These are phyloP conservation scores for Populus hybrid DNA, from an alignment of 441 rosid genomes.

Conservation along the genomic window DNA sequence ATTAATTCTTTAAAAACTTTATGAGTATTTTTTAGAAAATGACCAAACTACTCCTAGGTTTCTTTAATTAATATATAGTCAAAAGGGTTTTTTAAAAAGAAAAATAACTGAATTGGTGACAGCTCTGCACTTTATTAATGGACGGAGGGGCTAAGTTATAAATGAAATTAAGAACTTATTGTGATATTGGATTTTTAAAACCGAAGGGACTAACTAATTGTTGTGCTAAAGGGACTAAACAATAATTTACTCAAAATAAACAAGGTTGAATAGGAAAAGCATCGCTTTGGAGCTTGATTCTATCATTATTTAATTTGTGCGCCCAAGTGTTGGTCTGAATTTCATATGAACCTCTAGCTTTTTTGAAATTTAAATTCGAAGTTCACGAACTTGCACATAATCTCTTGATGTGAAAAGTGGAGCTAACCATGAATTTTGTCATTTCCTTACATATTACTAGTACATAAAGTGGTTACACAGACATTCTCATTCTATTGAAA, in stretches of 20 bases:
- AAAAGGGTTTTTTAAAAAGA: neutral
- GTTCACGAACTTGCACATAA: neutral
- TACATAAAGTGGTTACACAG: neutral
- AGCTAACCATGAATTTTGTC: neutral
- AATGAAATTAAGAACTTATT: neutral
- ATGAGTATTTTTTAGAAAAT: neutral
- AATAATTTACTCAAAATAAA: neutral
- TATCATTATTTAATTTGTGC: neutral
- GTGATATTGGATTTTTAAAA: neutral
- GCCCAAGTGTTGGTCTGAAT: neutral
- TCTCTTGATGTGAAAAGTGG: neutral
- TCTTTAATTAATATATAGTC: neutral
- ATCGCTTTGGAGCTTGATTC: neutral
- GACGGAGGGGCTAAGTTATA: neutral
- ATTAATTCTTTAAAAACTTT: too few species aligned
- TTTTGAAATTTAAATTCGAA: neutral
- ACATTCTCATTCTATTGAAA: neutral
- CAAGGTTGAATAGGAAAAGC: neutral
- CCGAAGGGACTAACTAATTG: neutral
- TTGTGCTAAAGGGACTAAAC: neutral
- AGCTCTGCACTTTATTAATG: neutral
- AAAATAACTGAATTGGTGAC: neutral
- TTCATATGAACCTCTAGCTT: neutral
- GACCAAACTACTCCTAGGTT: neutral
- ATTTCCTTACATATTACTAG: neutral